Percentiles rank a stretch among this genome's conserved stretches.
Conservation (phyloP, 106 monocot species). For the Dioscorea dumetorum region DNA sequence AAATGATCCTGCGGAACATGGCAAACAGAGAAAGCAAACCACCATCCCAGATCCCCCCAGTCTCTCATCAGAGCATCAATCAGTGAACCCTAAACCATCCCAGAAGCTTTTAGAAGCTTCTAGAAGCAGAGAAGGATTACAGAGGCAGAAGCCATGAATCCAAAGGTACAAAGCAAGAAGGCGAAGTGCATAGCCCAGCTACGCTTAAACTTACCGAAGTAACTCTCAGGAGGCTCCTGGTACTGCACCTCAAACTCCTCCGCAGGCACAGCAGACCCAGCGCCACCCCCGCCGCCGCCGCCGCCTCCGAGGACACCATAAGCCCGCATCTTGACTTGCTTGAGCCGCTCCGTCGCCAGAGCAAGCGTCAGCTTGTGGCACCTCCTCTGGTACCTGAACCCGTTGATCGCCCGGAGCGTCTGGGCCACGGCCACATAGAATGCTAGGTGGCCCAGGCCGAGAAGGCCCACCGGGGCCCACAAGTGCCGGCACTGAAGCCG, state of each 20-base stretch:
- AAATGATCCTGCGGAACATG: no score
- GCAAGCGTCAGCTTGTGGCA: slow-evolving; percentile 98
- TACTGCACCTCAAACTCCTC: slow-evolving; percentile 69
- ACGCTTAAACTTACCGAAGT: slow-evolving; percentile 85
- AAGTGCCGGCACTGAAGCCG: slow-evolving; percentile 91
- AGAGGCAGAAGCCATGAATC: slow-evolving; percentile 57
- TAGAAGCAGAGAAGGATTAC: slow-evolving; percentile 75
- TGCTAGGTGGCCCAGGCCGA: slow-evolving; percentile 66
- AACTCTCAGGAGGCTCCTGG: slow-evolving; percentile 96
- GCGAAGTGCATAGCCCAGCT: slow-evolving; percentile 85
- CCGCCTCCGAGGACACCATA: slow-evolving; percentile 2
- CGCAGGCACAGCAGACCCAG: slow-evolving; percentile 4
- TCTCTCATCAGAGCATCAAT: no score
- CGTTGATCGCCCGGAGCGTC: slow-evolving; percentile 90
- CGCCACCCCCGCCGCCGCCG: slow-evolving; percentile 12
- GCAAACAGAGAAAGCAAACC: no score
- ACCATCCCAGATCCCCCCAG: no score
- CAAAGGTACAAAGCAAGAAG: slow-evolving; percentile 71
- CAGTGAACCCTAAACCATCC: no score
- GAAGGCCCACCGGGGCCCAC: slow-evolving; percentile 76
- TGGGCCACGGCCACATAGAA: slow-evolving; percentile 94
- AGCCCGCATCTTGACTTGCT: slow-evolving; percentile 34
- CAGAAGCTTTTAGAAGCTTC: not conserved
- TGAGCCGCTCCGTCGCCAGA: slow-evolving; percentile 78
- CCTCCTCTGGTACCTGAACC: slow-evolving; percentile 88